Evolutionary conservation across 1,284 basidiomycete species (phyloP).

Genomic region (Neolentinus lepideus): DNA sequence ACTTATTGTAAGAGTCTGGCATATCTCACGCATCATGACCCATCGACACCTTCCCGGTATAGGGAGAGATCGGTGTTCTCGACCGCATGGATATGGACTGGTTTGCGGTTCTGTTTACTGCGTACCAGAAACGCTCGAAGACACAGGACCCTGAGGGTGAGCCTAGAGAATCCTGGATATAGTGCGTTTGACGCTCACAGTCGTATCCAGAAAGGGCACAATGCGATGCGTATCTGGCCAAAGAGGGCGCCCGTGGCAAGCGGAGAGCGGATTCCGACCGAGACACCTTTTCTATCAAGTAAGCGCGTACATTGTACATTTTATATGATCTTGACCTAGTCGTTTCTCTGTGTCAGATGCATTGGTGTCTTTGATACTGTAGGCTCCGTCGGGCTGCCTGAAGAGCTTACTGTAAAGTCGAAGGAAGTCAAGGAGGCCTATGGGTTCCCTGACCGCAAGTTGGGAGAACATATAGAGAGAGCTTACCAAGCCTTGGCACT

Average conservation of each 20-base stretch:
- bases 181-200: not conserved
- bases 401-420: slow-evolving; percentile 41
- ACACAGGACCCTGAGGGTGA: slow-evolving; percentile 38
- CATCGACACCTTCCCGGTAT: not conserved
- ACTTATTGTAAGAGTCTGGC: slow-evolving; percentile 44
- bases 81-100: slow-evolving; percentile 63
- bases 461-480: slow-evolving; percentile 56
- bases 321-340: slow-evolving; percentile 6
- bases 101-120: slow-evolving; percentile 54
- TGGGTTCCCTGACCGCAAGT: slow-evolving; percentile 49
- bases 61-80: slow-evolving; percentile 61
- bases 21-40: not conserved
- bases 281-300: slow-evolving; percentile 57
- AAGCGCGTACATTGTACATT: slow-evolving; percentile 11
- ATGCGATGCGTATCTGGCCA: slow-evolving; percentile 35
- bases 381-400: slow-evolving; percentile 59
- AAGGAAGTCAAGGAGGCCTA: slow-evolving; percentile 41
- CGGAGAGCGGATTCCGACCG: slow-evolving; percentile 36
- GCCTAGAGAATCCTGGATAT: slow-evolving; percentile 7
- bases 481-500: slow-evolving; percentile 65
- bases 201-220: slow-evolving; percentile 30
- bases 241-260: slow-evolving; percentile 41
- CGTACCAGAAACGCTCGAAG: slow-evolving; percentile 55
- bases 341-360: slow-evolving; percentile 33
- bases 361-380: slow-evolving; percentile 72